Percentiles rank a stretch among this genome's conserved stretches.
Conservation (phyloP, 345 rosid species). For the Atalantia buxifolia region DNA sequence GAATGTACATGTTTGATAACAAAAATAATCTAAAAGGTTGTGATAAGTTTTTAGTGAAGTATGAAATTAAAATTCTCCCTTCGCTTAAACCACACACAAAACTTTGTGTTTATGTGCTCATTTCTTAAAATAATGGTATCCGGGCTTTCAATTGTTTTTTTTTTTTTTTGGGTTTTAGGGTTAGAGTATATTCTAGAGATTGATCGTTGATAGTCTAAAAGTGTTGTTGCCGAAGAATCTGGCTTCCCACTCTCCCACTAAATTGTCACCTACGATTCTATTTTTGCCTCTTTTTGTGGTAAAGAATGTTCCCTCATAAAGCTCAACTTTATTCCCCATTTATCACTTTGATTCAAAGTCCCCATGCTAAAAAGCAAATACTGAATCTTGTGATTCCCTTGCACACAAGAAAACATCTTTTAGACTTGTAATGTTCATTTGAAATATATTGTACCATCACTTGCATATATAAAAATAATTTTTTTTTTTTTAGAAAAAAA, state of each 20-base stretch:
- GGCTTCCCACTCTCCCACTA: background rate
- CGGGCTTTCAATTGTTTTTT: too few relatives aligned
- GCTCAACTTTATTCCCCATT: constrained; percentile 1
- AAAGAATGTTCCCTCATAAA: constrained; percentile 1
- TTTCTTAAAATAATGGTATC: too few relatives aligned
- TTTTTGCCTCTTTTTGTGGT: background rate
- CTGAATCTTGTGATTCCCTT: background rate
- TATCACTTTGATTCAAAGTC: background rate
- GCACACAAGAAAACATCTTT: background rate
- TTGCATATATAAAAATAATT: too few relatives aligned
- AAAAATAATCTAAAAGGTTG: too few relatives aligned
- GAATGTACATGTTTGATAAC: too few relatives aligned
- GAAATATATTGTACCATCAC: background rate
- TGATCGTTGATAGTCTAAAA: background rate
- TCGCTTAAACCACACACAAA: too few relatives aligned
- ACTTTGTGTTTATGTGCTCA: too few relatives aligned
- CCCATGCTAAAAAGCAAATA: background rate
- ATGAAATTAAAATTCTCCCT: too few relatives aligned
- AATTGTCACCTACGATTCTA: background rate
- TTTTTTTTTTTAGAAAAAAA: too few relatives aligned
- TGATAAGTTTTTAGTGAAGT: too few relatives aligned
- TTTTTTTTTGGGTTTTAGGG: too few relatives aligned
- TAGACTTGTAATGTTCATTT: background rate
- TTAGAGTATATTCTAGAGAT: too few relatives aligned
- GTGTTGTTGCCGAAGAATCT: background rate